Percentiles rank a stretch among this genome's conserved stretches.
phyloP scores from a whole-genome alignment of 768 basidiomycete genomes.

The Lactarius hatsudake region DNA sequence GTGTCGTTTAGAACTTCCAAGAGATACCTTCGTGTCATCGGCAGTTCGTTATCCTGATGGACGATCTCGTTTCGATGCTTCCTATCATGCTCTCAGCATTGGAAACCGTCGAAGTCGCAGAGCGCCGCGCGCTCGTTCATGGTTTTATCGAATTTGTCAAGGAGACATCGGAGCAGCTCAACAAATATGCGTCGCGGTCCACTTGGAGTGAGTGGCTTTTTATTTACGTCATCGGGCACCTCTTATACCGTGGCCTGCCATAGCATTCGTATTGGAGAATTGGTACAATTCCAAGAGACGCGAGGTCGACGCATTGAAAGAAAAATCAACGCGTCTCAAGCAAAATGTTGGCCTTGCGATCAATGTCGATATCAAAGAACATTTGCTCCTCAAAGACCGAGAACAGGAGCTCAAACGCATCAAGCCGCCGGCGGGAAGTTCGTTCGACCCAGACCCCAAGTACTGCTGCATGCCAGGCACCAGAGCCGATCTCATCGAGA shows the following conservation, averaged over 20 bases:
- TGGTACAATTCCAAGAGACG: background rate
- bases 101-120: background rate
- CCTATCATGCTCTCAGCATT: background rate
- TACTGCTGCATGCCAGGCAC: background rate
- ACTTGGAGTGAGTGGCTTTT: background rate
- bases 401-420: background rate
- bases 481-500: background rate
- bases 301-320: background rate
- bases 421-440: background rate
- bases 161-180: background rate
- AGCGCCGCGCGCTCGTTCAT: too few relatives aligned
- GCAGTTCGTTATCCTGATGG: background rate
- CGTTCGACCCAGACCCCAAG: background rate
- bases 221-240: background rate
- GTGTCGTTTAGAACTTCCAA: background rate
- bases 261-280: background rate
- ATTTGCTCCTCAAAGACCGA: background rate
- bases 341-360: background rate
- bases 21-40: background rate
- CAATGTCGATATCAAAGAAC: background rate
- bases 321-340: background rate
- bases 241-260: background rate
- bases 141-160: background rate
- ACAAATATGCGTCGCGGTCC: background rate
- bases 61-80: background rate